These are phyloP conservation scores for Kodamaea sp. DNA, from an alignment of 1,139 yeast genomes.

Conservation along the genomic window DNA sequence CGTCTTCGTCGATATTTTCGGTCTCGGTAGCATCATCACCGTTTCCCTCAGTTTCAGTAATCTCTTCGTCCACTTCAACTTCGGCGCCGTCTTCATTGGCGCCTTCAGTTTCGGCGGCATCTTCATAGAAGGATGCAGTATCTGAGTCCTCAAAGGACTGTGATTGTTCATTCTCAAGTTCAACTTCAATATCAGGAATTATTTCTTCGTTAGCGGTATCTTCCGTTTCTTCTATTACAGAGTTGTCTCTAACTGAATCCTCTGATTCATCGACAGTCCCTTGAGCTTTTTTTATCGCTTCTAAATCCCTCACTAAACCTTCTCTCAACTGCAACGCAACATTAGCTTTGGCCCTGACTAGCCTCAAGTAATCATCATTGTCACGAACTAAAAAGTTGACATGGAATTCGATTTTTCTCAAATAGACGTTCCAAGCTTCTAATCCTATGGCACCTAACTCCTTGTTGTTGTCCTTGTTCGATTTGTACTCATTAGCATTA, in stretches of 20 bases:
- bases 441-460: constrained; percentile 33
- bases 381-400: constrained; percentile 64
- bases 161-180: no score
- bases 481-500: constrained; percentile 41
- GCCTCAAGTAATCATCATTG: constrained; percentile 67
- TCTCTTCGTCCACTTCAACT: constrained; percentile 1
- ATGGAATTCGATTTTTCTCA: constrained; percentile 61
- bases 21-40: not conserved
- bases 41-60: not conserved
- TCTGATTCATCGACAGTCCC: no score
- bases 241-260: no score
- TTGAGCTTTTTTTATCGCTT: not conserved
- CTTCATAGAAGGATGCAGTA: not conserved
- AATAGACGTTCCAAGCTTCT: constrained; percentile 49
- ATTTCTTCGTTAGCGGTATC: no score
- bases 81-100: constrained; percentile 1
- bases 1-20: not conserved
- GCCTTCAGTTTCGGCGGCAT: not conserved
- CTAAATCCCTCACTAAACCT: constrained; percentile 21
- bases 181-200: no score
- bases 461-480: constrained; percentile 17
- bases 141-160: not conserved
- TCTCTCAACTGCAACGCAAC: constrained; percentile 76
- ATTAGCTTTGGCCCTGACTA: constrained; percentile 81
- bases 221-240: not conserved